These are phyloP conservation scores for Colletotrichum tropicicola DNA, from an alignment of 2,329 filamentous ascomycete species.

Conservation along the genomic window DNA sequence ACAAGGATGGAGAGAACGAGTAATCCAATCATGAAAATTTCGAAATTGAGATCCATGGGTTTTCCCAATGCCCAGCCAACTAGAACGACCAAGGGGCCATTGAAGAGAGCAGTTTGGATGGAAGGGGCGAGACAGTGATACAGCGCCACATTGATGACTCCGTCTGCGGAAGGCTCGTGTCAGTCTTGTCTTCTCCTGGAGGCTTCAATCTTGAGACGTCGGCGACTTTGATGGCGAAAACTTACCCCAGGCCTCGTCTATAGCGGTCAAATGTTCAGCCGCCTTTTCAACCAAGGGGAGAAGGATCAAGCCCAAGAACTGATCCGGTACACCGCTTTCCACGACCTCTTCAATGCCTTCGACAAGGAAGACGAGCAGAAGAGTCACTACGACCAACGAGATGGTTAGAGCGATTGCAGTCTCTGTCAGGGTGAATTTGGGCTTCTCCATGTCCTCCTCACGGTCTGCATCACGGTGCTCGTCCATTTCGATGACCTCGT, in stretches of 20 bases:
- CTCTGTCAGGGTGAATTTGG: slow-evolving; percentile 73
- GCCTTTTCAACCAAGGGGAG: slow-evolving; percentile 76
- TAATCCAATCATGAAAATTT: slow-evolving; percentile 79
- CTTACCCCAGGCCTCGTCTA: slow-evolving; percentile 72
- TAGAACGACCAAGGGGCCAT: slow-evolving; percentile 76
- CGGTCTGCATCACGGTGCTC: slow-evolving; percentile 66
- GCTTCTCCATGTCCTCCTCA: slow-evolving; percentile 63
- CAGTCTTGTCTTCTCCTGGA: no score
- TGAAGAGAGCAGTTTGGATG: slow-evolving; percentile 80
- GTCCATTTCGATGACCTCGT: slow-evolving; percentile 59
- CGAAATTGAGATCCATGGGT: slow-evolving; percentile 76
- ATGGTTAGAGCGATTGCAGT: slow-evolving; percentile 66
- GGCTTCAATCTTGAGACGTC: accelerated
- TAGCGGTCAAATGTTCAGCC: slow-evolving; percentile 74
- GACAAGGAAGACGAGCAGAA: slow-evolving; percentile 75
- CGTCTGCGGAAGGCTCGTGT: slow-evolving; percentile 56
- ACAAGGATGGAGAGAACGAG: slow-evolving; percentile 79
- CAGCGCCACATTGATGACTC: slow-evolving; percentile 74
- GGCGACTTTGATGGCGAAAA: not conserved
- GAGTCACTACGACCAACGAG: slow-evolving; percentile 66
- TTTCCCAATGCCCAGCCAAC: slow-evolving; percentile 75
- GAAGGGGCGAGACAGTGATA: slow-evolving; percentile 78
- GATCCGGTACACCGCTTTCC: slow-evolving; percentile 40
- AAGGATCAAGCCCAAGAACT: slow-evolving; percentile 64
- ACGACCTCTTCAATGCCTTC: slow-evolving; percentile 66